Conservation (phyloP, 495 filamentous ascomycete genomes). For the Xylaria nigripes region DNA sequence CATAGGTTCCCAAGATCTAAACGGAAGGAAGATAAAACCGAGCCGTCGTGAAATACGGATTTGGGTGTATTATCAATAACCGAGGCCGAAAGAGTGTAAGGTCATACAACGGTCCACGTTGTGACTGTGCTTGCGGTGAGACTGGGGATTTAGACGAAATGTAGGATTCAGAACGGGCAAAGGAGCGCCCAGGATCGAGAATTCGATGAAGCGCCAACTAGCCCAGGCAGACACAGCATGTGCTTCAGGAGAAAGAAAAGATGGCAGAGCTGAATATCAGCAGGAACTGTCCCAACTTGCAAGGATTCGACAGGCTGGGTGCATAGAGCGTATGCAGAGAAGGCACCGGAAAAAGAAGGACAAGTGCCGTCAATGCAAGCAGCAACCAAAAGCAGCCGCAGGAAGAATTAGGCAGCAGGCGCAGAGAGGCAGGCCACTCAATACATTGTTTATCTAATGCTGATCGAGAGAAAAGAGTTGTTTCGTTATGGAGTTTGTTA, state of each 20-base stretch:
- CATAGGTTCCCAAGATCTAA: neutral
- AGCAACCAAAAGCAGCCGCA: neutral
- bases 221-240: constrained; percentile 11
- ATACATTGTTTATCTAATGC: neutral
- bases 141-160: neutral
- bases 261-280: constrained; percentile 9
- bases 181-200: constrained; percentile 13
- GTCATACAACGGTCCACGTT: constrained; percentile 8
- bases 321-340: constrained; percentile 11
- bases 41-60: neutral
- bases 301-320: constrained; percentile 17
- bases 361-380: constrained; percentile 27
- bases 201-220: constrained; percentile 5
- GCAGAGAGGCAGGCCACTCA: neutral
- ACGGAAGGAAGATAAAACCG: neutral
- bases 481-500: neutral
- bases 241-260: constrained; percentile 13
- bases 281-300: constrained; percentile 9
- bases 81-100: neutral
- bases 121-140: neutral
- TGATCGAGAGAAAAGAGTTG: neutral
- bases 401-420: neutral
- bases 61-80: neutral
- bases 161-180: neutral
- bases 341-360: constrained; percentile 20